phyloP scores from a whole-genome alignment of 208 protist species.

The Herpetomonas tarakana region DNA sequence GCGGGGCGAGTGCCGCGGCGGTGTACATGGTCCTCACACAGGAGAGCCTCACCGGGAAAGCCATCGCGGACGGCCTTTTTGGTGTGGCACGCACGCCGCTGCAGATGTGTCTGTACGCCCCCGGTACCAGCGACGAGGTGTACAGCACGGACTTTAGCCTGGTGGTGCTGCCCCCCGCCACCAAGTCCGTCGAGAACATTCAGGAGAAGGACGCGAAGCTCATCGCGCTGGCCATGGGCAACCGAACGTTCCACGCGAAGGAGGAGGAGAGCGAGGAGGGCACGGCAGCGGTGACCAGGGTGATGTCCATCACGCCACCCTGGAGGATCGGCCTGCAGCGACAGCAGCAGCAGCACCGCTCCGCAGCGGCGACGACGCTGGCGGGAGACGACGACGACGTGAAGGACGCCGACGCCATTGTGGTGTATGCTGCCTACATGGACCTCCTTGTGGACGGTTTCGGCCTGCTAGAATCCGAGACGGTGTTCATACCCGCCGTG shows the following conservation, averaged over 20 bases:
- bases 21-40: conserved; percentile 41
- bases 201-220: conserved; percentile 20
- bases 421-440: conserved; percentile 59
- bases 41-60: conserved; percentile 21
- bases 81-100: conserved; percentile 28
- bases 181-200: conserved; percentile 41
- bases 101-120: conserved; percentile 62
- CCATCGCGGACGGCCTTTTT: conserved; percentile 37
- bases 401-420: conserved; percentile 13
- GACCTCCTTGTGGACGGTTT: conserved; percentile 71
- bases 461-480: conserved; percentile 37
- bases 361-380: neutral
- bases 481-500: conserved; percentile 57
- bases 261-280: neutral
- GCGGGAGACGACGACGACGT: neutral
- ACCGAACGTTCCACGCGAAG: neutral
- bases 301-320: neutral
- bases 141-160: conserved; percentile 49
- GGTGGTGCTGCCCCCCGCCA: conserved; percentile 41
- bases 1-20: neutral
- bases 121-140: conserved; percentile 39
- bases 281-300: neutral
- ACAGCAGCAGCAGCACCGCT: neutral
- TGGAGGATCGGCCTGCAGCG: too few relatives aligned
- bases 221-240: conserved; percentile 4